Evolutionary conservation across 257 asterid genomes (phyloP), one percentile per base, ranked within the genome.

Genomic region (Nicotiana tabacum): DNA sequence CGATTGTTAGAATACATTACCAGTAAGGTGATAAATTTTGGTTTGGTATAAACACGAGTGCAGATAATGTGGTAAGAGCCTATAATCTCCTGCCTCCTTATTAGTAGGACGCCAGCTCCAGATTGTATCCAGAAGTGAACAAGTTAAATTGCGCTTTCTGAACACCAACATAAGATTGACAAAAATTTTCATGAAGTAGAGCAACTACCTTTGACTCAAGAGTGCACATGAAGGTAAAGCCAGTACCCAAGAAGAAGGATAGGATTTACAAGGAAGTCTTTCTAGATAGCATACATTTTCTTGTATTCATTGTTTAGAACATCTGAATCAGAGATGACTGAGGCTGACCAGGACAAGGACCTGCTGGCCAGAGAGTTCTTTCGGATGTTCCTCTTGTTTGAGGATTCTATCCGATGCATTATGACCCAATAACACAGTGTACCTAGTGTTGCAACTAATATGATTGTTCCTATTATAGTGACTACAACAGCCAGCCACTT

Each of bases 281-380:
- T 58, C 86, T 89, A 94, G 81, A 94, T 92, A 35, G 98, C 98
- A 85, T 94, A 94, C 93, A 94, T 92, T 81, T 90, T 91, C 92
- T 92, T 91, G 88, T 83, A 91, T 15, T 92, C 95, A 79, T 68
- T 88, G 33, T 91, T 87, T 58, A 92, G 74, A 66, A 90, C 90
- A n/a, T 94, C 98, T 4, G 93, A 46, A 83, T 94, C 97, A 0
- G 97, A 90, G 9, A 85, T 74, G 3, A 77, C 84, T 9, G 98
- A 89, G 11, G 80, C 76, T 0, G 96, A 90, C 90, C 88, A 84
- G 0, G 95, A 90, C 56, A 81, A 78, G 37, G 88, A 85, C 77
- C 87, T 82, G 79, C 87, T 88, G 35, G 72, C 82, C 64, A 39
- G 60, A 24, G 90, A 86, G 88, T 62, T 86, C 87, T 68, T 86